Conservation (phyloP, 208 protist genomes). For the Naegleria gruberi region DNA sequence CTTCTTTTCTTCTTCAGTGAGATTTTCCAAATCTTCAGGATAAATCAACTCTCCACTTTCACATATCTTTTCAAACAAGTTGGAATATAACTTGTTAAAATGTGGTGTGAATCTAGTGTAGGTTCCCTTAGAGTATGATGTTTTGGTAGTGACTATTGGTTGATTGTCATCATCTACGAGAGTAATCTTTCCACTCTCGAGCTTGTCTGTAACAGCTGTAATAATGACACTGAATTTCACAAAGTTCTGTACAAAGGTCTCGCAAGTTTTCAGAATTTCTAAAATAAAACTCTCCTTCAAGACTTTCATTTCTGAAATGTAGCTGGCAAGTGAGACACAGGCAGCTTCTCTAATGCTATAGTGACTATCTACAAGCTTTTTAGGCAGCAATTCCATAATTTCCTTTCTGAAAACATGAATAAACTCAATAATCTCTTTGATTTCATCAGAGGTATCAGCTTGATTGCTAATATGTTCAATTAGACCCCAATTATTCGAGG, state of each 20-base stretch:
- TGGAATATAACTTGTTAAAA: neutral
- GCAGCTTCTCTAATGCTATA: neutral
- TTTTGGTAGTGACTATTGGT: no score
- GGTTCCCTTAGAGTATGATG: no score
- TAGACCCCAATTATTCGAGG: no score
- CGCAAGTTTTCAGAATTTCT: neutral
- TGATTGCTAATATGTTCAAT: no score
- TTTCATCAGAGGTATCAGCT: neutral
- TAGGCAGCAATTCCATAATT: neutral
- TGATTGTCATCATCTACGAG: neutral
- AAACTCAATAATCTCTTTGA: neutral
- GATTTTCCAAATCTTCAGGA: no score
- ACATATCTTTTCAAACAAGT: neutral
- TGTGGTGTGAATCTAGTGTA: neutral
- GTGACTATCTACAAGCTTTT: neutral
- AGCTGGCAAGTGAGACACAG: neutral
- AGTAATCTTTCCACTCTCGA: neutral
- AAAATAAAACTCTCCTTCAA: neutral
- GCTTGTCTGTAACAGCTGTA: neutral
- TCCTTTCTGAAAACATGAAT: neutral
- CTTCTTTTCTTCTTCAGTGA: neutral
- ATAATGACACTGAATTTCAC: neutral
- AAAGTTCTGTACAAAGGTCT: neutral
- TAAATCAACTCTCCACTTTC: neutral
- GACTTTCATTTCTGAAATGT: neutral